Base-by-base conservation (phyloP, 257 asterid species). In the Nicotiana tomentosiformis region DNA sequence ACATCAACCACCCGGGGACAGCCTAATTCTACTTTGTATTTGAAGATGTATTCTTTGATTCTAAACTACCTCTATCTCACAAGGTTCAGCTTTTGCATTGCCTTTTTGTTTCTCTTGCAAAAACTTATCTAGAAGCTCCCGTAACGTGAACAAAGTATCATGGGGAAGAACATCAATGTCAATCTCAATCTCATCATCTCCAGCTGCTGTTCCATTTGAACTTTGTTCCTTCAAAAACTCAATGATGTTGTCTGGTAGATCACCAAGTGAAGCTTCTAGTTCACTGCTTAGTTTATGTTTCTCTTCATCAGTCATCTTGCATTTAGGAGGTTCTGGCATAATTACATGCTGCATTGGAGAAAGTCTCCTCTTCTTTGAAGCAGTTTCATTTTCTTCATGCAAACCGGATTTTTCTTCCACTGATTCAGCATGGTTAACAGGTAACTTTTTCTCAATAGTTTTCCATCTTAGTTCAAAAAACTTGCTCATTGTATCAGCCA, bases 181-280 rank as follows among this genome's bases (percentile, higher is more conserved):
- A 74, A 95, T 91, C 90, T 92, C 98, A 88, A 91, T 89, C 86
- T 92, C 98, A 77, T 90, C 93, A 77, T 91, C 98, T 81, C 79
- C 95, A 43, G 86, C 87, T 82, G 86, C 90, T 80, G 85, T 90
- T 72, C 87, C 87, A 84, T 80, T 87, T 56, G 93, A 87, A 70
- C 88, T 88, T 72, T 91, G 94, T 57, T 90, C 89, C 87, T 83
- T 90, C 83, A 95, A 77, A 85, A 95, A 90, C 57, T 90, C 92
- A 81, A 87, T 69, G 56, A 95, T 87, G 67, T 86, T 86, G 11
- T 90, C 93, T 2, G 98, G 93, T 26, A 93, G 84, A 69, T 93
- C 97, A 12, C 83, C 95, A 29, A 81, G 78, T 43, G 81, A 61
- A 85, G 85, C 88, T 85, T 89, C 96, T 88, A 95, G 81, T 43